phyloP scores from a whole-genome alignment of 2,329 filamentous ascomycete genomes.

The Hypoxylon sp. region DNA sequence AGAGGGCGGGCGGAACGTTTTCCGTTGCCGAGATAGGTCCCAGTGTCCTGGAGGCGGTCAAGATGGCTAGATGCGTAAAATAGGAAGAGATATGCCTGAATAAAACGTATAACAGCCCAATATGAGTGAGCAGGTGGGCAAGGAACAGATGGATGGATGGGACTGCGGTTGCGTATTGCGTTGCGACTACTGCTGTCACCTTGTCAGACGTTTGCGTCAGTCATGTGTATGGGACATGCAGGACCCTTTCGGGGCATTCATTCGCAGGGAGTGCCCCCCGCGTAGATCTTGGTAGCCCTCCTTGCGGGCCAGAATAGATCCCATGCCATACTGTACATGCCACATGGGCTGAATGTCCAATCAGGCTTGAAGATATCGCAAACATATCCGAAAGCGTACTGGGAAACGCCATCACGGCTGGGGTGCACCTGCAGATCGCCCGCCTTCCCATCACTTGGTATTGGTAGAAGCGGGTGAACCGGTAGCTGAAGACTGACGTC shows the following conservation, averaged over 20 bases:
- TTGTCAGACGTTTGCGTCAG: slow-evolving; percentile 45
- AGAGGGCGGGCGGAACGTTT: slow-evolving; percentile 37
- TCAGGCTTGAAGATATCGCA: slow-evolving; percentile 33
- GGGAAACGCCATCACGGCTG: slow-evolving; percentile 34
- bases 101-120: slow-evolving; percentile 17
- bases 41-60: slow-evolving; percentile 40
- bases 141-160: slow-evolving; percentile 11
- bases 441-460: slow-evolving; percentile 37
- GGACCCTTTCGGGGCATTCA: slow-evolving; percentile 41
- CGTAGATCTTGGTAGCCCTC: slow-evolving; percentile 45
- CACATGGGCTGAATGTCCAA: slow-evolving; percentile 42
- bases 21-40: slow-evolving; percentile 38
- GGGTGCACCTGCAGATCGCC: slow-evolving; percentile 40
- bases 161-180: slow-evolving; percentile 38
- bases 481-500: slow-evolving; percentile 43
- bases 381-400: slow-evolving; percentile 44
- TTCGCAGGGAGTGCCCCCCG: slow-evolving; percentile 42
- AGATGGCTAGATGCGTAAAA: slow-evolving; percentile 35
- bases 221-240: slow-evolving; percentile 45
- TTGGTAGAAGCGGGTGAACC: slow-evolving; percentile 33
- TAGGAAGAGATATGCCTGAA: slow-evolving; percentile 21
- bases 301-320: slow-evolving; percentile 35
- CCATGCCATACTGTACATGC: slow-evolving; percentile 42
- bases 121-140: slow-evolving; percentile 19
- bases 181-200: slow-evolving; percentile 38